Base-by-base conservation (phyloP, 139 green algal genomes). In the Chlamydomonas schloesseri region DNA sequence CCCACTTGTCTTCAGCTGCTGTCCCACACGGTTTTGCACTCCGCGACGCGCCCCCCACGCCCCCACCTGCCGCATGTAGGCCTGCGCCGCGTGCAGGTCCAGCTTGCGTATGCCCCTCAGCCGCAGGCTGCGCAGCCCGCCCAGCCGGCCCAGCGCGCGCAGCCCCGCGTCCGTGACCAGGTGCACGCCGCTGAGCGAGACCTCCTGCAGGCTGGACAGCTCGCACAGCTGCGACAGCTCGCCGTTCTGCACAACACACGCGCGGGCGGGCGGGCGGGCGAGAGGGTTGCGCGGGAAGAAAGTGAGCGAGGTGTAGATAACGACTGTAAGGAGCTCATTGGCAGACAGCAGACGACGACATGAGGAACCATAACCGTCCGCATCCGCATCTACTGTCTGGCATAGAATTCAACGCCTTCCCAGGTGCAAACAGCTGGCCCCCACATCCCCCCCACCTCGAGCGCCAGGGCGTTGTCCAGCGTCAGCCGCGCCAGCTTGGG, bases 381-480 rank as follows among this genome's bases (percentile, higher is more conserved):
- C n/a, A n/a, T n/a, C n/a, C n/a, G n/a, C n/a, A n/a, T n/a, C n/a
- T n/a, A n/a, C n/a, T n/a, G n/a, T n/a, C n/a, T n/a, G n/a, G n/a
- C n/a, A n/a, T n/a, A n/a, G n/a, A n/a, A n/a, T n/a, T n/a, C n/a
- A n/a, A n/a, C n/a, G n/a, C n/a, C n/a, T n/a, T n/a, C n/a, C n/a
- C n/a, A n/a, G n/a, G n/a, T n/a, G n/a, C n/a, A n/a, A n/a, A n/a
- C n/a, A n/a, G n/a, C n/a, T n/a, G n/a, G n/a, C n/a, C n/a, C n/a
- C n/a, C n/a, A n/a, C n/a, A n/a, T n/a, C n/a, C n/a, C 20, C 55
- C 64, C 1, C 64, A 84, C 79, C 79, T 85, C 79, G 13, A 85
- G 65, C 10, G 79, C 79, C 47, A 85, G 64, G 64, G 67, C 37
- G 65, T 85, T 85, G 79, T 85, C 64, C 18, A 85, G 68, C n/a